phyloP scores from a whole-genome alignment of 495 filamentous ascomycete species.

The Acidiella bohemica region DNA sequence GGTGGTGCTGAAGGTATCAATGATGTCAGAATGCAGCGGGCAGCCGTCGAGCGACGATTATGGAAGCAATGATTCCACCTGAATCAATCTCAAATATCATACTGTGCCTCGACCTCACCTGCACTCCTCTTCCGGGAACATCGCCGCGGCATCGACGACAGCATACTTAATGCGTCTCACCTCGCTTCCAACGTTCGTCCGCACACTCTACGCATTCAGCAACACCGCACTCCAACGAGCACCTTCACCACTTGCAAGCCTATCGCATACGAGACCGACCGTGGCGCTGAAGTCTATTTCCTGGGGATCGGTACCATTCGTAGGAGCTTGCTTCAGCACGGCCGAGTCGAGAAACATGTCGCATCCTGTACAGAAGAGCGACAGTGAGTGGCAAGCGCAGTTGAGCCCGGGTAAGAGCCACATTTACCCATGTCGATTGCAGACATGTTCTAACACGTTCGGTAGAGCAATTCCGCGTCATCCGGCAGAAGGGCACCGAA shows the following conservation, averaged over 20 bases:
- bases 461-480: slow-evolving; percentile 82
- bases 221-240: slow-evolving; percentile 24
- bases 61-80: too few relatives aligned
- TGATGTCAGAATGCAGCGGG: too few relatives aligned
- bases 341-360: slow-evolving; percentile 51
- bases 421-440: background rate
- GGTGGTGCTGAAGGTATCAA: too few relatives aligned
- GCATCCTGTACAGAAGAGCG: slow-evolving; percentile 63
- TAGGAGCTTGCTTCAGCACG: slow-evolving; percentile 62
- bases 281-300: slow-evolving; percentile 34
- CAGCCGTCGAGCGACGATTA: too few relatives aligned
- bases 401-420: slow-evolving; percentile 50
- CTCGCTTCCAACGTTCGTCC: slow-evolving; percentile 37
- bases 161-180: slow-evolving; percentile 40
- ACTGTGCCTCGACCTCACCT: too few relatives aligned
- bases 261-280: slow-evolving; percentile 23
- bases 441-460: background rate
- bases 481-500: slow-evolving; percentile 87
- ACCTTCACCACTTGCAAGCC: slow-evolving; percentile 23
- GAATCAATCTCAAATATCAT: too few relatives aligned
- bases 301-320: slow-evolving; percentile 62
- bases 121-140: too few relatives aligned
- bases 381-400: slow-evolving; percentile 79
- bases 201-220: slow-evolving; percentile 36
- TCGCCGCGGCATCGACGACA: too few relatives aligned